Evolutionary conservation across 2,329 filamentous ascomycete species (phyloP).

Genomic region (Alternaria sp.): DNA sequence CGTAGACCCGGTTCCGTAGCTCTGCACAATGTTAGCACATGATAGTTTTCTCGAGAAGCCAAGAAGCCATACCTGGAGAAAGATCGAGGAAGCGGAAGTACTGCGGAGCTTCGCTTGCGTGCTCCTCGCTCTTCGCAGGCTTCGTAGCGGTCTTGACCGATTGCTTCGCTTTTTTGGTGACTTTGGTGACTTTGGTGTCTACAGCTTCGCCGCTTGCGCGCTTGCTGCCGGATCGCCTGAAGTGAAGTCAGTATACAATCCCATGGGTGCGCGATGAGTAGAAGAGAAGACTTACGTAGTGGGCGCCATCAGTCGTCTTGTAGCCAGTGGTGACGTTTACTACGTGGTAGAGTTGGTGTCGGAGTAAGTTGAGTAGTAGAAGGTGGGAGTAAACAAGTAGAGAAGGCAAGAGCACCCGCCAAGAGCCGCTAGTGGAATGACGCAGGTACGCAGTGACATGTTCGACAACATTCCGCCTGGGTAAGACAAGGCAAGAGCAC

Average conservation of each 20-base stretch:
- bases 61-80: neutral
- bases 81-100: neutral
- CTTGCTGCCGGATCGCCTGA: neutral
- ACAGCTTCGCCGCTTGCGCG: neutral
- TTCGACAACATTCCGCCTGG: neutral
- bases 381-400: neutral
- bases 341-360: neutral
- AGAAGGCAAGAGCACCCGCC: neutral
- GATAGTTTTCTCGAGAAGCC: too few relatives aligned
- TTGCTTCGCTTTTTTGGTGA: neutral
- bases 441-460: neutral
- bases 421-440: neutral
- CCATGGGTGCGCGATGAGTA: neutral
- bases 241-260: neutral
- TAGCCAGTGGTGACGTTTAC: fast-evolving
- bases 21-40: neutral
- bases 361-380: neutral
- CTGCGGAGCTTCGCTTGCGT: neutral
- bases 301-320: neutral
- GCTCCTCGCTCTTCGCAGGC: neutral
- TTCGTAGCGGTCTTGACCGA: neutral
- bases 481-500: neutral
- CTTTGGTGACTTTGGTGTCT: too few relatives aligned
- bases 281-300: neutral
- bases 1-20: neutral